phyloP scores from a whole-genome alignment of 1,284 basidiomycete species.

The Kalmanozyma brasiliensis region DNA sequence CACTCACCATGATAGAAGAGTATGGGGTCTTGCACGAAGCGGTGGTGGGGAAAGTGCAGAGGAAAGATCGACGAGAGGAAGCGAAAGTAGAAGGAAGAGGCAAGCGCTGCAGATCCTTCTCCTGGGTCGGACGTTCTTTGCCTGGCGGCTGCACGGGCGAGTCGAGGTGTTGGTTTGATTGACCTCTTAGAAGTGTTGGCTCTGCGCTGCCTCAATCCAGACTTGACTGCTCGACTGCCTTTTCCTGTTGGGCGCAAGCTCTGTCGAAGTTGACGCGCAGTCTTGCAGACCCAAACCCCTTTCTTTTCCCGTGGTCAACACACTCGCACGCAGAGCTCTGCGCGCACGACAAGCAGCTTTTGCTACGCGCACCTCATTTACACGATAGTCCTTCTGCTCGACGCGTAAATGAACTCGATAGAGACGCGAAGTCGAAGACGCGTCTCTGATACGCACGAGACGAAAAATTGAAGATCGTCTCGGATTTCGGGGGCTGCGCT shows the following conservation, averaged over 20 bases:
- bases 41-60: too few species aligned
- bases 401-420: slow-evolving; percentile 29
- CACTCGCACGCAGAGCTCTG: not conserved
- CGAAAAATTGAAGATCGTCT: not conserved
- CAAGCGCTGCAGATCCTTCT: too few species aligned
- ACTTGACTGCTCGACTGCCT: not conserved
- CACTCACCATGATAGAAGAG: slow-evolving; percentile 16
- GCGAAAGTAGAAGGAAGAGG: too few species aligned
- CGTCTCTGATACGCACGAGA: slow-evolving; percentile 8
- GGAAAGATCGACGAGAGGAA: too few species aligned
- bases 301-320: not conserved
- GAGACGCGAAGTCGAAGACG: slow-evolving; percentile 7
- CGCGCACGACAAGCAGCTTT: not conserved
- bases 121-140: too few species aligned
- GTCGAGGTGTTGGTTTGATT: not conserved
- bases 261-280: not conserved
- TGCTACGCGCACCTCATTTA: slow-evolving; percentile 45
- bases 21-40: too few species aligned
- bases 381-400: slow-evolving; percentile 16
- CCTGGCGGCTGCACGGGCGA: too few species aligned
- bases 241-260: not conserved
- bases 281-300: not conserved
- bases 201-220: not conserved
- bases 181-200: not conserved
- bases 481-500: slow-evolving; percentile 15